Base-by-base conservation (phyloP, 345 rosid genomes). In the Gossypium mustelinum region DNA sequence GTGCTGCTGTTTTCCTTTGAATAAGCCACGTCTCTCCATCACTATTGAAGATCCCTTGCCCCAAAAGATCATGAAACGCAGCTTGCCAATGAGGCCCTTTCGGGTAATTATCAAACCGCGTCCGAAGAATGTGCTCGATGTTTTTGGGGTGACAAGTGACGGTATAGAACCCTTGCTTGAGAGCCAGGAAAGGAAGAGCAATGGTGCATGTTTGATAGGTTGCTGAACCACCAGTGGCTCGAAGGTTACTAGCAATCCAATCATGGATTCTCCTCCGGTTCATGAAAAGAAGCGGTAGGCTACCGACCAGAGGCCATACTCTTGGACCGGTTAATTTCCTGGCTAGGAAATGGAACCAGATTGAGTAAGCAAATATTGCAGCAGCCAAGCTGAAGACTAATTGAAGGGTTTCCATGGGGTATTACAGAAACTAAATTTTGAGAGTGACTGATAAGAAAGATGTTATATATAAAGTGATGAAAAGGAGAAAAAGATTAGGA, bases 21-120 rank as follows among this genome's bases (percentile, higher is more conserved):
- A 90, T 87, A 2, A 92, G 92, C 98, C 98, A 94, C 1, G 93
- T 88, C 18, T 94, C 96, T 5, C 98, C 98, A 25, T 94, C 98
- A 74, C 92, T 88, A 75, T 92, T 92, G 77, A 94, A 94, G 75
- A 94, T 94, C 60, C 98, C 98, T 52, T 92, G 89, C 29, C 97
- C 98, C 20, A 94, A 75, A 17, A 94, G 82, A 79, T 94, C 98
- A 59, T 89, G 97, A 82, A 94, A 92, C 1, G 94, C 97, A 7
- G 82, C 75, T 73, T 90, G 93, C 92, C 92, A 92, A 3, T 77
- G 79, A 7, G 94, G 96, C 16, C 98, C 98, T 76, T 94, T 94
- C 1, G 98, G 97, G 79, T 90, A 94, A 76, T 94, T 92, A 64
- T 94, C 97, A 76, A 94, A 94, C 74, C 91, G 81, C 29, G 91